phyloP scores from a whole-genome alignment of 2,329 filamentous ascomycete species.

The Clonostachys chloroleuca region DNA sequence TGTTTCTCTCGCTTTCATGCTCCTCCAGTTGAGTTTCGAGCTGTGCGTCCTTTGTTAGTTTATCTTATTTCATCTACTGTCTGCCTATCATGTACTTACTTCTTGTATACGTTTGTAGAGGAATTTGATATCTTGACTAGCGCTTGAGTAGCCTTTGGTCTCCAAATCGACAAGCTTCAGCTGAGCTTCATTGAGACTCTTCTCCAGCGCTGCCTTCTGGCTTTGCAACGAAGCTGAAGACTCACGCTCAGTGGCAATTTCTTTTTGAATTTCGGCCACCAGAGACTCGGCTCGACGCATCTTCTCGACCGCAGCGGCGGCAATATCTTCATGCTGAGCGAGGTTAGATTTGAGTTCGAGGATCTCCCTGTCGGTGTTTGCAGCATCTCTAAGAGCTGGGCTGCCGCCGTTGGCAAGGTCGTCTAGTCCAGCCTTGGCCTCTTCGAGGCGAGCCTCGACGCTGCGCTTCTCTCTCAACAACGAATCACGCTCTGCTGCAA shows the following conservation, averaged over 20 bases:
- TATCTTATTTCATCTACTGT: constrained; percentile 14
- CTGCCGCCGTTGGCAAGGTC: constrained; percentile 82
- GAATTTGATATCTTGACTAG: constrained; percentile 93
- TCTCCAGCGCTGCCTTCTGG: constrained; percentile 86
- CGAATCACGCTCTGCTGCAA: constrained; percentile 78
- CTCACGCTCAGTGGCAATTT: constrained; percentile 83
- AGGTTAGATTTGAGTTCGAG: constrained; percentile 84
- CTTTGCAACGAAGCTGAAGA: constrained; percentile 76
- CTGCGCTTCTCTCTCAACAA: constrained; percentile 86
- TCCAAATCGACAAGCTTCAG: constrained; percentile 88
- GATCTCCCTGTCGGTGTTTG: constrained; percentile 82
- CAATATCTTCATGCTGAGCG: constrained; percentile 90
- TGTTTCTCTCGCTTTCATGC: constrained; percentile 72
- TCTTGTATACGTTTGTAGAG: constrained; percentile 92
- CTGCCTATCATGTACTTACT: constrained; percentile 47
- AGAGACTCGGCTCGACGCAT: constrained; percentile 93
- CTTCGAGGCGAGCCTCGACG: constrained; percentile 77
- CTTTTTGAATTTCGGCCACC: constrained; percentile 85
- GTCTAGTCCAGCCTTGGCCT: constrained; percentile 84
- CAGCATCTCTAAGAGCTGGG: constrained; percentile 84
- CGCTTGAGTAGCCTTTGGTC: constrained; percentile 93
- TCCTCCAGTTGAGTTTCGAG: constrained; percentile 84
- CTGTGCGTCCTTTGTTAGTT: constrained; percentile 35
- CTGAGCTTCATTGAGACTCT: constrained; percentile 85
- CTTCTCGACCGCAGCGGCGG: constrained; percentile 88